Percentiles rank a stretch among this genome's conserved stretches.
Evolutionary conservation across 2,329 filamentous ascomycete genomes (phyloP).

Genomic region (Fusarium tuaranense): DNA sequence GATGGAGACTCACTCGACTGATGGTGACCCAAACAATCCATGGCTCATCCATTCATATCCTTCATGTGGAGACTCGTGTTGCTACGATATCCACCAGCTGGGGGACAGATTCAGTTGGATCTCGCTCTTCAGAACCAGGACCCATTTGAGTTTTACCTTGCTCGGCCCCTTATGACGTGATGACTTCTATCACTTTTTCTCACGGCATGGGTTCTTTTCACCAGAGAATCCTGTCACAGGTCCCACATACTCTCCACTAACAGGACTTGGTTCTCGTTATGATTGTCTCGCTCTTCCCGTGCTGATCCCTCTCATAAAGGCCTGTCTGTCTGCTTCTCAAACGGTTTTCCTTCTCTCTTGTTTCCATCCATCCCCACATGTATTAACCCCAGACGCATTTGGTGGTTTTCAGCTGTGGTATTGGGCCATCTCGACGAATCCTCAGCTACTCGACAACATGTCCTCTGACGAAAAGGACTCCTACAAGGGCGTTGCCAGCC

Average conservation of each 20-base stretch:
- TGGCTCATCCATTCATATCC: slow-evolving; percentile 7
- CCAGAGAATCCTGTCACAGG: slow-evolving; percentile 2
- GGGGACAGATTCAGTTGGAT: slow-evolving; percentile 9
- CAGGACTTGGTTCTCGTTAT: slow-evolving; percentile 1
- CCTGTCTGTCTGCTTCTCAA: neutral
- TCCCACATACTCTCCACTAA: slow-evolving; percentile 26
- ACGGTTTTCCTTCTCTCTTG: neutral
- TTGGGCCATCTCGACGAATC: slow-evolving; percentile 1
- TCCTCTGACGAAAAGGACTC: slow-evolving; percentile 33
- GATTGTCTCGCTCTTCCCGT: slow-evolving; percentile 3
- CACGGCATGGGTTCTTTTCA: slow-evolving; percentile 10
- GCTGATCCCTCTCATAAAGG: slow-evolving; percentile 24
- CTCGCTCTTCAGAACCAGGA: slow-evolving; percentile 5
- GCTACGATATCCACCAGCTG: slow-evolving; percentile 31
- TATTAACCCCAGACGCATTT: slow-evolving; percentile 11
- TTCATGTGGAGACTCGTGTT: slow-evolving; percentile 27
- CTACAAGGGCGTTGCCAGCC: slow-evolving; percentile 28
- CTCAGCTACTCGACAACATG: slow-evolving; percentile 22
- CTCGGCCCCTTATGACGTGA: slow-evolving; percentile 31
- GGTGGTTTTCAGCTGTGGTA: slow-evolving; percentile 14
- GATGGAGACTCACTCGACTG: slow-evolving; percentile 24
- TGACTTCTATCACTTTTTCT: slow-evolving; percentile 6
- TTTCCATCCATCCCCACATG: slow-evolving; percentile 12
- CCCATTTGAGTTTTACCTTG: slow-evolving; percentile 12
- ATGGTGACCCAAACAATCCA: neutral